Evolutionary conservation across 2,329 filamentous ascomycete genomes (phyloP), one percentile per base, ranked within the genome.

Genomic region (Nemania sp.): DNA sequence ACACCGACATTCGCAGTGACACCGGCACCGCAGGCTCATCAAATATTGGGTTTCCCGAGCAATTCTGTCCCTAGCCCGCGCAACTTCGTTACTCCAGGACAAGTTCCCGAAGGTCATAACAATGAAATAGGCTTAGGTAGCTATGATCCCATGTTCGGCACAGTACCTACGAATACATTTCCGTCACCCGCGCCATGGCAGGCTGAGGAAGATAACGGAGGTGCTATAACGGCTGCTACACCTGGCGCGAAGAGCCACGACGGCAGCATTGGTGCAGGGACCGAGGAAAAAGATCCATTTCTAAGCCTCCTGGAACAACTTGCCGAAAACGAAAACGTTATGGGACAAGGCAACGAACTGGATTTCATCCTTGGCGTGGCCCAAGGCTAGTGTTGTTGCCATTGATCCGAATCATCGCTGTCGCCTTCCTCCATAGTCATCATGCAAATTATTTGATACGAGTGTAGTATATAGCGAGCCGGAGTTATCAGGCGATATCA

Each of bases 251-350:
- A 74, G 58, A 83, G 80, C 66, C 76, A 77, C 49, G 76, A 76
- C 36, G 78, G 75, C 8, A 80, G 78, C 53, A 77, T 76, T 0
- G 77, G 73, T 2, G 78, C 77, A 1, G 75, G 70, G 0, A 68
- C 75, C 2, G 80, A 86, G 17, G 89, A 93, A 61, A 91, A 89
- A 63, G 90, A 94, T 66, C 89, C 90, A 0, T 94, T 95, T 66
- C 71, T 94, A 34, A 89, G 83, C 57, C 72, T 94, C 36, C 74
- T 94, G 30, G 90, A 94, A 68, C 89, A 94, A 72, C 77, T 94
- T 54, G 90, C 89, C 0, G 89, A 94, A 70, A 91, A 90, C 64
- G 89, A 93, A 70, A 81, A 88, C 48, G 77, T 78, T 36, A 77
- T 82, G 46, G 88, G 86, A 0, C 82, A 85, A 8, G 87, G 86